Evolutionary conservation across 495 filamentous ascomycete genomes (phyloP), one percentile per base, ranked within the genome.

Genomic region (Trichoderma virens): DNA sequence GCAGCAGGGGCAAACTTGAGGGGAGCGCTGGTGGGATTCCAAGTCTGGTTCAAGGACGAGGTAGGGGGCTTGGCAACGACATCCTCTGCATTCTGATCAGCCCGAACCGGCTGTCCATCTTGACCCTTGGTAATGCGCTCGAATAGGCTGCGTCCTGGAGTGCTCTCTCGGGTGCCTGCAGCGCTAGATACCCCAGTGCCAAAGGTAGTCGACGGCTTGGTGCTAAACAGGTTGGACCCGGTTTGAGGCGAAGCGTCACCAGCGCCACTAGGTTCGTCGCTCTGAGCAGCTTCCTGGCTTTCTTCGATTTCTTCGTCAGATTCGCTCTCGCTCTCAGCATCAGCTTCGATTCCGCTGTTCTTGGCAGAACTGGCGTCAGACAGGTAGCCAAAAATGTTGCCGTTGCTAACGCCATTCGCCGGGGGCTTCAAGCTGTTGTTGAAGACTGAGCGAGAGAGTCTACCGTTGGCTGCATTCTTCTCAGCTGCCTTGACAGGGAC

Each of bases 331-430:
- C 71, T 76, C 27, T 81, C 83, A 16, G 76, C 78, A 39, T 83
- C 73, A 7, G 70, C 75, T 34, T 75, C 72, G 54, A 80, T 75
- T 28, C 76, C 71, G 62, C 79, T 80, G 35, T 75, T 76, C 65
- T 74, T 78, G 39, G 70, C 54, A 56, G 76, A 76, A 45, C 78
- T 83, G 16, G 75, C 76, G 39, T 81, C 83, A 2, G 85, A 86
- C 39, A 88, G 74, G 64, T 87, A 82, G 61, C 85, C 80, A 64
- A 89, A 89, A 28, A 88, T 86, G 65, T 88, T 89, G 41, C 72
- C 45, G 13, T 39, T 65, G 32, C 45, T 72, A 3, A 64, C 28
- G 32, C 59, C 14, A 1, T 67, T 45, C n/a, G 67, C 13, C 23
- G 70, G 61, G 30, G 69, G 61, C 66, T 71, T 73, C 13, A 68